Evolutionary conservation across 2,329 filamentous ascomycete genomes (phyloP).

Genomic region (Diaporthe destruens): DNA sequence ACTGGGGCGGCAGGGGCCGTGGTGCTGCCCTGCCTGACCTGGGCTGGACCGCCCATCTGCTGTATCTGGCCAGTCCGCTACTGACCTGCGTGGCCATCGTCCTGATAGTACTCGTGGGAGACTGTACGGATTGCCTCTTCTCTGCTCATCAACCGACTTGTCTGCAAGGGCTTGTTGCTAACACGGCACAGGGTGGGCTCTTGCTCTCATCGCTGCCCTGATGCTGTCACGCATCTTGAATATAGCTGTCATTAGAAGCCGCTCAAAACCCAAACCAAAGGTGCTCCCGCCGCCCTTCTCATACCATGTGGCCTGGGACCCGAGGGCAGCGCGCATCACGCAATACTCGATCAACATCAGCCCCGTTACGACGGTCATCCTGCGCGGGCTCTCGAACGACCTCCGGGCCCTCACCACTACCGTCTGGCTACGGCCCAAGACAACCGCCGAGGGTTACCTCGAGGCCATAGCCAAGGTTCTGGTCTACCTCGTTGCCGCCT

Average conservation of each 20-base stretch:
- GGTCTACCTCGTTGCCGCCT: slow-evolving; percentile 68
- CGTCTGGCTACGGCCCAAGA: slow-evolving; percentile 67
- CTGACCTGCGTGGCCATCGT: slow-evolving; percentile 59
- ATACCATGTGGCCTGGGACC: slow-evolving; percentile 35
- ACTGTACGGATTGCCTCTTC: slow-evolving; percentile 52
- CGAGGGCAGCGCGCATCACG: slow-evolving; percentile 42
- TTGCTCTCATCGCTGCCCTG: slow-evolving; percentile 61
- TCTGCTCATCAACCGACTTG: not conserved
- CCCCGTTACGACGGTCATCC: slow-evolving; percentile 53
- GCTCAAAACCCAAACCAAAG: slow-evolving; percentile 49
- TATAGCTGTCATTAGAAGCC: slow-evolving; percentile 67
- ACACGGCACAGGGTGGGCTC: slow-evolving; percentile 58
- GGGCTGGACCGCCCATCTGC: slow-evolving; percentile 61
- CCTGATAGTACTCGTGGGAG: slow-evolving; percentile 60
- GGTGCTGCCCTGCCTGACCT: slow-evolving; percentile 51
- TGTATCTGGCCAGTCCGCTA: slow-evolving; percentile 62
- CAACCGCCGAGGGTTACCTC: slow-evolving; percentile 62
- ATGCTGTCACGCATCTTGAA: slow-evolving; percentile 68
- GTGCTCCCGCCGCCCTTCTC: slow-evolving; percentile 27
- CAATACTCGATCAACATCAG: slow-evolving; percentile 38
- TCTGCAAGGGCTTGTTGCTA: not conserved
- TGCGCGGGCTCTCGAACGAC: slow-evolving; percentile 67
- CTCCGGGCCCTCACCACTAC: slow-evolving; percentile 71
- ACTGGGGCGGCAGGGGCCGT: slow-evolving; percentile 49
- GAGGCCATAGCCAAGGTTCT: slow-evolving; percentile 67